These are phyloP conservation scores for Schwanniomyces yamadae DNA, from an alignment of 805 yeast species.

Conservation along the genomic window DNA sequence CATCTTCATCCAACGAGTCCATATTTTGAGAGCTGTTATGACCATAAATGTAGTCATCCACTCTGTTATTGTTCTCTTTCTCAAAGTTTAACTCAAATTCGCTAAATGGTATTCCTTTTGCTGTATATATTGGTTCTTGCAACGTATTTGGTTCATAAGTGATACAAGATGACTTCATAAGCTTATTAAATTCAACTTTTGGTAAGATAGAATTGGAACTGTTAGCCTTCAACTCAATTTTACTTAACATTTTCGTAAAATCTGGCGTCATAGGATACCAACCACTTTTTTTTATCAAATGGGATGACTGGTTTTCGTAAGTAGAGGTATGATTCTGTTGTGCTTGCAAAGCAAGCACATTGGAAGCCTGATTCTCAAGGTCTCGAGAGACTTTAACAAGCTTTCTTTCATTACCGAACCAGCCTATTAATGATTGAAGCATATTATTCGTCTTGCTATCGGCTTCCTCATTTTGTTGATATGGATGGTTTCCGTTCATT, in stretches of 20 bases:
- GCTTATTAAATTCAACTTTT: conserved; percentile 2
- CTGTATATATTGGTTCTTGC: conserved; percentile 16
- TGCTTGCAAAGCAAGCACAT: too few relatives aligned
- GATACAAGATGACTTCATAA: background rate
- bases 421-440: conserved; percentile 2
- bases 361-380: too few relatives aligned
- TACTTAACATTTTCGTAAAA: conserved; percentile 5
- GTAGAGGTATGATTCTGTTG: too few relatives aligned
- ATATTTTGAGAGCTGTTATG: conserved; percentile 8
- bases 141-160: conserved; percentile 6
- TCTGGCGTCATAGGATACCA: conserved; percentile 3
- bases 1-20: conserved; percentile 17
- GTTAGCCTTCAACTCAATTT: conserved; percentile 13
- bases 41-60: conserved; percentile 7
- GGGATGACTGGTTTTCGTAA: too few relatives aligned
- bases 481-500: conserved; percentile 31
- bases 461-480: conserved; percentile 19
- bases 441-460: too few relatives aligned
- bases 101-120: conserved; percentile 22
- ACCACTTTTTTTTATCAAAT: too few relatives aligned
- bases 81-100: conserved; percentile 18
- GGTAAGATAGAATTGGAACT: conserved; percentile 16
- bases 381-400: background rate
- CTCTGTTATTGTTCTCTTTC: conserved; percentile 3
- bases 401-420: conserved; percentile 6